These are phyloP conservation scores for Penicillium ucsense DNA, from an alignment of 495 filamentous ascomycete genomes.

Conservation along the genomic window DNA sequence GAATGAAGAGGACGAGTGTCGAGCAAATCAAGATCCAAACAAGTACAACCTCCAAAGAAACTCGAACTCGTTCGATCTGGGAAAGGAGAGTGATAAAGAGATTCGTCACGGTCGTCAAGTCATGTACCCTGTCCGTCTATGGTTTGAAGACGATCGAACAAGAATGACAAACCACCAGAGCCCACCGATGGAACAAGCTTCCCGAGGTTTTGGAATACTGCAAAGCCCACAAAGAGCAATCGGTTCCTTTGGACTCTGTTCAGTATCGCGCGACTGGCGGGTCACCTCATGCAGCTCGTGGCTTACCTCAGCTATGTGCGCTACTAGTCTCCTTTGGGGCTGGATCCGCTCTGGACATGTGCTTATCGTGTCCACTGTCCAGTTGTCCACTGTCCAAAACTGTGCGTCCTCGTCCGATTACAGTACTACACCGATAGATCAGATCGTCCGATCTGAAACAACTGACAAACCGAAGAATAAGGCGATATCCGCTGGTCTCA, in stretches of 20 bases:
- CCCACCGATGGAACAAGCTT: no score
- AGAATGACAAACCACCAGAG: no score
- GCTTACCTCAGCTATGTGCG: constrained; percentile 4
- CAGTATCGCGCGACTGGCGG: neutral
- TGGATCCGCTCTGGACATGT: constrained; percentile 3
- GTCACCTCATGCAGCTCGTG: constrained; percentile 5
- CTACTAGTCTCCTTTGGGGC: constrained; percentile 4
- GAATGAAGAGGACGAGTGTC: no score
- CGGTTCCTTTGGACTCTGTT: neutral
- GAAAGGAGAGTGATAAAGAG: constrained; percentile 28
- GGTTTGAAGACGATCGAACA: neutral
- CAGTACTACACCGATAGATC: no score
- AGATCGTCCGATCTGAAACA: no score
- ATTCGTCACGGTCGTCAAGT: constrained; percentile 41
- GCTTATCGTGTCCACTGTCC: neutral
- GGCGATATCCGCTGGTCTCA: no score
- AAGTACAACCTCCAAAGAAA: no score
- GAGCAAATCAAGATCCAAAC: no score
- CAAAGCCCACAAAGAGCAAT: neutral
- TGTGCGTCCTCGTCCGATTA: no score
- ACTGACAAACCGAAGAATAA: no score
- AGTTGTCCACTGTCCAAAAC: no score
- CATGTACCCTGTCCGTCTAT: constrained; percentile 20
- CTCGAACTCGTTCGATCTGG: constrained; percentile 6
- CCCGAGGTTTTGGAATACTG: neutral